Conservation (phyloP, 2,329 filamentous ascomycete genomes). For the Neurospora crassa region DNA sequence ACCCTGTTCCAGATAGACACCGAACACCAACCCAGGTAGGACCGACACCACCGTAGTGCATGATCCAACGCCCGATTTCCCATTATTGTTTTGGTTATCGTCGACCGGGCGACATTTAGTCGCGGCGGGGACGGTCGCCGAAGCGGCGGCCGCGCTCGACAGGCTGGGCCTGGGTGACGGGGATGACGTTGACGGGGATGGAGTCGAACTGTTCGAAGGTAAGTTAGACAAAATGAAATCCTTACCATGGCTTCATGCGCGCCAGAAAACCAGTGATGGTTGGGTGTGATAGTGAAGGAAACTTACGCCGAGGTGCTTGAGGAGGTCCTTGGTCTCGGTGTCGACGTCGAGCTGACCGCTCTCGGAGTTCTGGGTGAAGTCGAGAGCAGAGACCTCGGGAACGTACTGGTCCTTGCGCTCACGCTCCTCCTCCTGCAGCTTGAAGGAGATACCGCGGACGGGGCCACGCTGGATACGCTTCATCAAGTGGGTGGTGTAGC, state of each 20-base stretch:
- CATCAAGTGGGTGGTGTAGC: constrained; percentile 98
- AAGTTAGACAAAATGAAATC: not conserved
- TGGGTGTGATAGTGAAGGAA: constrained; percentile 2
- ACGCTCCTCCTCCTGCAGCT: constrained; percentile 99
- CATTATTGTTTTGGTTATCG: constrained; percentile 15
- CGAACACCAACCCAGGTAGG: constrained; percentile 21
- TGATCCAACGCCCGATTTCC: constrained; percentile 23
- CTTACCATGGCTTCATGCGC: not conserved
- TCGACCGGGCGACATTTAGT: constrained; percentile 26
- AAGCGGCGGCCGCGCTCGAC: constrained; percentile 59
- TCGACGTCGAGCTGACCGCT: constrained; percentile 91
- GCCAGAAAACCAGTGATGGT: not conserved
- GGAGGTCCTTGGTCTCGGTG: constrained; percentile 94
- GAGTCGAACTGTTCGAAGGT: constrained; percentile 67
- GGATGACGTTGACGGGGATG: constrained; percentile 92
- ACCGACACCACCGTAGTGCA: not conserved
- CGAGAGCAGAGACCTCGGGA: constrained; percentile 94
- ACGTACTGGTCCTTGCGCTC: constrained; percentile 99
- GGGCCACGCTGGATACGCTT: constrained; percentile 99
- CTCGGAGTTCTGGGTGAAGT: constrained; percentile 93
- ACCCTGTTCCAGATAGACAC: constrained; percentile 43
- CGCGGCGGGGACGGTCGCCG: constrained; percentile 35
- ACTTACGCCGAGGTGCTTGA: constrained; percentile 98
- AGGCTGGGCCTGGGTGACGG: constrained; percentile 80
- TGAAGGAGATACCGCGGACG: constrained; percentile 99